phyloP scores from a whole-genome alignment of 192 early-diverging fungal species.

The Mortierella alpina region DNA sequence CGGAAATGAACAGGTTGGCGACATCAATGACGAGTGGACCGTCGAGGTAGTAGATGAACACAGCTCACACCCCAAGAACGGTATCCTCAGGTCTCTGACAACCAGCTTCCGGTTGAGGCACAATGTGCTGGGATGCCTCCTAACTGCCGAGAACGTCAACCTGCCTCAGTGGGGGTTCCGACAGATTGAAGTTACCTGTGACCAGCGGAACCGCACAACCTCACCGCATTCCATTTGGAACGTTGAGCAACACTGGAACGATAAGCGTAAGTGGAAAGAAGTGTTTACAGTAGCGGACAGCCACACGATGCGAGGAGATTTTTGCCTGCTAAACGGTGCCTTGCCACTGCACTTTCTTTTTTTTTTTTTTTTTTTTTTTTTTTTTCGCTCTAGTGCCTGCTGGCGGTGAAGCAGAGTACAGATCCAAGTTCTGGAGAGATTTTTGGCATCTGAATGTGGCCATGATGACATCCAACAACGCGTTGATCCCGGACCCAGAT shows the following conservation, averaged over 20 bases:
- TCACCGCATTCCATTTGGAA: conserved; percentile 91
- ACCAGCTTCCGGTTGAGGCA: conserved; percentile 89
- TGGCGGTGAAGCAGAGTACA: conserved; percentile 71
- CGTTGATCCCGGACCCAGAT: conserved; percentile 90
- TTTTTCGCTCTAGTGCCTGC: conserved; percentile 69
- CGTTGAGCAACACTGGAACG: conserved; percentile 88
- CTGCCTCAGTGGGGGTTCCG: conserved; percentile 98
- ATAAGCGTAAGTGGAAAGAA: conserved; percentile 69
- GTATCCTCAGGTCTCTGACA: conserved; percentile 75
- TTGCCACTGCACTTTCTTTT: neutral
- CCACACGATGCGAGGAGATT: too few species aligned
- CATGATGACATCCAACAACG: conserved; percentile 98
- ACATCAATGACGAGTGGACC: conserved; percentile 92
- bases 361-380: neutral
- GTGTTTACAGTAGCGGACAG: too few species aligned
- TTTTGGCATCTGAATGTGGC: conserved; percentile 92
- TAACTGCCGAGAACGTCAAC: conserved; percentile 77
- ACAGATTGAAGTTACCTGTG: conserved; percentile 93
- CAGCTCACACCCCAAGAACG: conserved; percentile 50
- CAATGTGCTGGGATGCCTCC: conserved; percentile 73
- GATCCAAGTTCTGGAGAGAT: conserved; percentile 82
- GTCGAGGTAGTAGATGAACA: conserved; percentile 84
- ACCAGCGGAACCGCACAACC: conserved; percentile 66
- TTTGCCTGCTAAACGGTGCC: neutral
- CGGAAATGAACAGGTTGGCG: conserved; percentile 77